A percentile compares a stretch with the other conserved stretches of the same genome.
Conservation (phyloP, 2,329 filamentous ascomycete species). For the Fusarium sp. region DNA sequence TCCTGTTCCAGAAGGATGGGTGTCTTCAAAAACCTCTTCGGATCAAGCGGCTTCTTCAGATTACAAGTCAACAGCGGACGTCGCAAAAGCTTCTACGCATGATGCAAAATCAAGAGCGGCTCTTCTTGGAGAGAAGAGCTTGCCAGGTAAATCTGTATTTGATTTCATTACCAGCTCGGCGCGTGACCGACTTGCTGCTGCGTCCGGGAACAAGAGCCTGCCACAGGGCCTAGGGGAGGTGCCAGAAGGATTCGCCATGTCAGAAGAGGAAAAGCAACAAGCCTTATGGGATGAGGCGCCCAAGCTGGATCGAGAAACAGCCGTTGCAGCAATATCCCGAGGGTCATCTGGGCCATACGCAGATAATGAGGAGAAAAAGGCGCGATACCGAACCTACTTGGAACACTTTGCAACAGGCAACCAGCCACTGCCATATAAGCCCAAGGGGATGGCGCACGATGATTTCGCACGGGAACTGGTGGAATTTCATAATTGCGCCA, state of each 20-base stretch:
- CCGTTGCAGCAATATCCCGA: constrained; percentile 74
- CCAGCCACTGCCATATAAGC: constrained; percentile 62
- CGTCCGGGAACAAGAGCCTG: constrained; percentile 79
- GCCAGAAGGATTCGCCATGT: constrained; percentile 71
- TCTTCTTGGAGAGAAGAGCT: constrained; percentile 77
- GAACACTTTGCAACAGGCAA: constrained; percentile 71
- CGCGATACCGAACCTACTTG: constrained; percentile 84
- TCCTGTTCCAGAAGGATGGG: constrained; percentile 78
- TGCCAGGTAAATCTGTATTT: constrained; percentile 95
- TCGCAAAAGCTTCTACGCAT: constrained; percentile 79
- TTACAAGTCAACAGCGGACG: constrained; percentile 78
- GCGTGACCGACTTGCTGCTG: constrained; percentile 78
- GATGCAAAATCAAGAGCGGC: constrained; percentile 81
- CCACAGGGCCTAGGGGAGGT: constrained; percentile 82
- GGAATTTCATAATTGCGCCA: constrained; percentile 74
- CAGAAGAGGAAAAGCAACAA: constrained; percentile 70
- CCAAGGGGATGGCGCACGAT: constrained; percentile 63
- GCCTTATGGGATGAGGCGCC: constrained; percentile 70
- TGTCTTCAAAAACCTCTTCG: constrained; percentile 62
- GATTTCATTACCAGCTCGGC: constrained; percentile 86
- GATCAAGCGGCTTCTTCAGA: constrained; percentile 12
- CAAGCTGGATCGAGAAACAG: constrained; percentile 72
- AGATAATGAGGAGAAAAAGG: constrained; percentile 81
- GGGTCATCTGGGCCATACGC: constrained; percentile 79
- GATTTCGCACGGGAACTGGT: constrained; percentile 83